These are phyloP conservation scores for Epichloe glyceriae DNA, from an alignment of 2,329 filamentous ascomycete genomes.

Conservation along the genomic window DNA sequence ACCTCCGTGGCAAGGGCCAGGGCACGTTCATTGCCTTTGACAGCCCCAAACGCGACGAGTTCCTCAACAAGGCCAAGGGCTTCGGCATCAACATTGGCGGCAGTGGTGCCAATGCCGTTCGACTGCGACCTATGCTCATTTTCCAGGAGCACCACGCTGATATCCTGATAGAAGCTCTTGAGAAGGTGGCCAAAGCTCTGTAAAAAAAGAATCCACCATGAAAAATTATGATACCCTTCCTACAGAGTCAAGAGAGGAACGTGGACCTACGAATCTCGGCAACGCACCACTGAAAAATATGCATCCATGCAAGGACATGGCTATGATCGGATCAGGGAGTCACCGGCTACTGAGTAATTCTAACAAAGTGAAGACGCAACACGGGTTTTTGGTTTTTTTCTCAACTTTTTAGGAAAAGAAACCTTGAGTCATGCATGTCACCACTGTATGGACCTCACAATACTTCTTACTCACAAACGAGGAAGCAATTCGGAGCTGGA, in stretches of 20 bases:
- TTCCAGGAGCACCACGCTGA: constrained; percentile 89
- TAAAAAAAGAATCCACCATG: constrained; percentile 2
- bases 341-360: background rate
- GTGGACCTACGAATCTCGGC: background rate
- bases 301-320: background rate
- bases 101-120: constrained; percentile 60
- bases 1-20: constrained; percentile 75
- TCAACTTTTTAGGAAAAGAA: background rate
- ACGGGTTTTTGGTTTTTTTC: background rate
- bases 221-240: too few relatives aligned
- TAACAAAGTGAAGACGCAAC: background rate
- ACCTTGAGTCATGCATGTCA: background rate
- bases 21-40: constrained; percentile 94
- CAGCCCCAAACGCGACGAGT: constrained; percentile 63
- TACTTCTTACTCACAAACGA: background rate
- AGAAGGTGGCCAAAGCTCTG: constrained; percentile 52
- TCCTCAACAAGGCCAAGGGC: constrained; percentile 65
- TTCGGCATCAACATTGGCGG: constrained; percentile 82
- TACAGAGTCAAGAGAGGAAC: background rate
- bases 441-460: background rate
- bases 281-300: background rate
- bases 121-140: constrained; percentile 78
- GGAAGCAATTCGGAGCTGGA: background rate
- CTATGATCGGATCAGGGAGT: background rate
- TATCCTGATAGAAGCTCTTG: constrained; percentile 64